Evolutionary conservation across 2,329 filamentous ascomycete species (phyloP).

Genomic region (Paraphoma chrysanthemicola): DNA sequence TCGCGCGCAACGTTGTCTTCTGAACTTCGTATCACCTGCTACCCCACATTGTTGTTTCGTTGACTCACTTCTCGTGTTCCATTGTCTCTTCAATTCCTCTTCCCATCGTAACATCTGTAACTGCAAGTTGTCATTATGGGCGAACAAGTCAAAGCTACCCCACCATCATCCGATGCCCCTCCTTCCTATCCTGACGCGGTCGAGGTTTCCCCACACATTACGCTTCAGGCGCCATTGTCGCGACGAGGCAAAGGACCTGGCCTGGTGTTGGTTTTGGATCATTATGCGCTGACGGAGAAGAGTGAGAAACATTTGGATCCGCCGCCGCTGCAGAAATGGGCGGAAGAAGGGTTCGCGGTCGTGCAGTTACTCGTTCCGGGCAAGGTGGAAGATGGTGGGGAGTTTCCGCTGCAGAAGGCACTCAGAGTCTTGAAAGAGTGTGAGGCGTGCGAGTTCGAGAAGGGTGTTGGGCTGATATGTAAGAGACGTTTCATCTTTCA

Average conservation of each 20-base stretch:
- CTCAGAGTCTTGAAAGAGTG: conserved; percentile 30
- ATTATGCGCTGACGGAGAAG: conserved; percentile 33
- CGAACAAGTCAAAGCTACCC: conserved; percentile 10
- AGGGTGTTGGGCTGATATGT: conserved; percentile 43
- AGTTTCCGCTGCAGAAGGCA: conserved; percentile 38
- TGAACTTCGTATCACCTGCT: conserved; percentile 1
- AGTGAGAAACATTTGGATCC: conserved; percentile 57
- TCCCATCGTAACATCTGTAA: not conserved
- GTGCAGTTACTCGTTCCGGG: conserved; percentile 57
- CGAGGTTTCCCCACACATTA: conserved; percentile 36
- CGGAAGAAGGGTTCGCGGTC: conserved; percentile 72
- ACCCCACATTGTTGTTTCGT: conserved; percentile 8
- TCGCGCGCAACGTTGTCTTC: not conserved
- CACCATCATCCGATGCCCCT: conserved; percentile 14
- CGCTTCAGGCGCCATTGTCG: conserved; percentile 57
- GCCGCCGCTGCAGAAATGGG: conserved; percentile 70
- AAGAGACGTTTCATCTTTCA: conserved; percentile 3
- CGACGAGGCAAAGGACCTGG: conserved; percentile 58
- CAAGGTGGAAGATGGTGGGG: conserved; percentile 40
- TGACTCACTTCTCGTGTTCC: not conserved
- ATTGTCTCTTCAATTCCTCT: not conserved
- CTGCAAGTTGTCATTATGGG: conserved; percentile 12
- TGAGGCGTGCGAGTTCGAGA: conserved; percentile 30
- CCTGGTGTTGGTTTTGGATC: conserved; percentile 54
- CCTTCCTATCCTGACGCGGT: conserved; percentile 25